These are phyloP conservation scores for Hippophae gyantsensis DNA, from an alignment of 306 rosid genomes.

Conservation along the genomic window DNA sequence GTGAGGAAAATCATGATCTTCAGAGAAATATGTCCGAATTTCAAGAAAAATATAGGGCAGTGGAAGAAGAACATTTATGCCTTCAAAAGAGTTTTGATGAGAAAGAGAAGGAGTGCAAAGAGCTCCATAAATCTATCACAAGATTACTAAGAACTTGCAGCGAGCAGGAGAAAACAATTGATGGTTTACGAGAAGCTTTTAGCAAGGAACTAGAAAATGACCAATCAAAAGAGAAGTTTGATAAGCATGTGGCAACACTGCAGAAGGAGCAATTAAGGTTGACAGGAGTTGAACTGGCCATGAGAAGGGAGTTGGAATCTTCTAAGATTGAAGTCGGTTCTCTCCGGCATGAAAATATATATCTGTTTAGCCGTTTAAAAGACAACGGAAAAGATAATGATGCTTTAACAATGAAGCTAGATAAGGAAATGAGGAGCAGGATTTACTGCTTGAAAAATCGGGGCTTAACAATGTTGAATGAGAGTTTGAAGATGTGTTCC, in stretches of 20 bases:
- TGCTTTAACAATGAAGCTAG: slow-evolving; percentile 61
- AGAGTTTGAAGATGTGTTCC: slow-evolving; percentile 55
- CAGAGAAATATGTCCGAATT: slow-evolving; percentile 45
- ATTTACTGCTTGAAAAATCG: slow-evolving; percentile 69
- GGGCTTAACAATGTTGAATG: slow-evolving; percentile 71
- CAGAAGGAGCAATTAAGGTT: slow-evolving; percentile 78
- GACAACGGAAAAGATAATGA: slow-evolving; percentile 53
- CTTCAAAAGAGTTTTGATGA: slow-evolving; percentile 52
- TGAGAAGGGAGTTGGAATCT: slow-evolving; percentile 74
- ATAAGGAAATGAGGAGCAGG: slow-evolving; percentile 61
- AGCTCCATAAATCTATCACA: slow-evolving; percentile 61
- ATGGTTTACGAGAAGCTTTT: slow-evolving; percentile 52
- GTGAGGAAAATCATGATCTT: slow-evolving; percentile 46
- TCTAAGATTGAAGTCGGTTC: slow-evolving; percentile 66
- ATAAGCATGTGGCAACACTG: slow-evolving; percentile 48
- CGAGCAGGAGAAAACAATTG: slow-evolving; percentile 87
- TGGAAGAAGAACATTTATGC: slow-evolving; percentile 49
- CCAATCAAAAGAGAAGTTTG: slow-evolving; percentile 43
- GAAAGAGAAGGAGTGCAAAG: slow-evolving; percentile 80
- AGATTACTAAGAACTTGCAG: slow-evolving; percentile 66
- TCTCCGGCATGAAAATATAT: slow-evolving; percentile 81
- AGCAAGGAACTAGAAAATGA: slow-evolving; percentile 36
- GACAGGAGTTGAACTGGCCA: slow-evolving; percentile 61
- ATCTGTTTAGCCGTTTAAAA: slow-evolving; percentile 55
- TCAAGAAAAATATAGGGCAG: slow-evolving; percentile 48